Percentiles rank a stretch among this genome's conserved stretches.
phyloP scores from a whole-genome alignment of 2,329 filamentous ascomycete species.

The Fonsecaea nubica region DNA sequence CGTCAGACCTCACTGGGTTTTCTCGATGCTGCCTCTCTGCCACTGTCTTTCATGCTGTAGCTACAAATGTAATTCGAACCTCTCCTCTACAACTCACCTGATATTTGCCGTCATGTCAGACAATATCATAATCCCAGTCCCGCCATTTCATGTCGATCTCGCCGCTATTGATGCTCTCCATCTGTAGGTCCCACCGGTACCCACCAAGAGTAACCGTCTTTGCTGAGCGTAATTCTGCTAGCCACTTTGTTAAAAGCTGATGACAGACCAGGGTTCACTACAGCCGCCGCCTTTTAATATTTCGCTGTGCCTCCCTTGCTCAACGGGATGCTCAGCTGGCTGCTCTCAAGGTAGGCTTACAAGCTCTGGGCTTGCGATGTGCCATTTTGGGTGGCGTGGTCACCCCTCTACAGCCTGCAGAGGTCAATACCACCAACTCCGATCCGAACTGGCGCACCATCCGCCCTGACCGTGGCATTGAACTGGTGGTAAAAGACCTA shows the following conservation, averaged over 20 bases:
- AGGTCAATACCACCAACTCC: not conserved
- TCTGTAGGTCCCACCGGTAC: not conserved
- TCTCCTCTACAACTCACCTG: not conserved
- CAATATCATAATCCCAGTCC: constrained; percentile 3
- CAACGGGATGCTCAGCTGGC: constrained; percentile 19
- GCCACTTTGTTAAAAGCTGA: not conserved
- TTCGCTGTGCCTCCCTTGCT: constrained; percentile 11
- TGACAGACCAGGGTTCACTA: constrained; percentile 15
- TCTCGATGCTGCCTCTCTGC: too few species aligned
- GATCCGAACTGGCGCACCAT: constrained; percentile 19
- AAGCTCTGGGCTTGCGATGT: constrained; percentile 12
- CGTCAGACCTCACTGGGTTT: not conserved
- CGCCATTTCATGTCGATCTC: constrained; percentile 15
- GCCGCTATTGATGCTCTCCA: constrained; percentile 18
- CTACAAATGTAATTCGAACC: not conserved
- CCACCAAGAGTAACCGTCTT: not conserved
- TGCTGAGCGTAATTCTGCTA: not conserved
- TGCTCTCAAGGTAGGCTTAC: constrained; percentile 11
- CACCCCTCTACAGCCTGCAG: constrained; percentile 5
- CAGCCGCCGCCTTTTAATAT: constrained; percentile 22
- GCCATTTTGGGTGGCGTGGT: constrained; percentile 12
- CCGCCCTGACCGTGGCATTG: constrained; percentile 13
- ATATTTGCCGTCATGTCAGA: not conserved
- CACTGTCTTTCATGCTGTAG: not conserved
- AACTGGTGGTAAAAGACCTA: constrained; percentile 18